Evolutionary conservation across 139 green algal genomes (phyloP), one percentile per base, ranked within the genome.

Genomic region (Edaphochlamys debaryana): DNA sequence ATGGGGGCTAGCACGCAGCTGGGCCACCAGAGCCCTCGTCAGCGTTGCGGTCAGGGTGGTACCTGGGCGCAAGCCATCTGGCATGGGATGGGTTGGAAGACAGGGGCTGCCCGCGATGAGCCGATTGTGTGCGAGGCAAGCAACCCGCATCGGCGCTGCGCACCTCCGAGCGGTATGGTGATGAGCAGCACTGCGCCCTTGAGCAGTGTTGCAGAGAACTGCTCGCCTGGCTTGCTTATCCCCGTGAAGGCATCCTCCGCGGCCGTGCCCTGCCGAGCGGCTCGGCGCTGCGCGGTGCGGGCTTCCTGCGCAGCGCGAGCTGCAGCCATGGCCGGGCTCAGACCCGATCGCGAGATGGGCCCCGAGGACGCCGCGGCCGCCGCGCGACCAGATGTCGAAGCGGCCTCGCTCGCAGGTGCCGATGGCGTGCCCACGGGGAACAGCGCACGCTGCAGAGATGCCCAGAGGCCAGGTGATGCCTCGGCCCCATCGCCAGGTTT

Each of bases 101-200:
- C n/a, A n/a, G n/a, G n/a, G n/a, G n/a, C n/a, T n/a, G n/a, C n/a
- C n/a, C n/a, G n/a, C n/a, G n/a, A n/a, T n/a, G n/a, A n/a, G n/a
- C n/a, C n/a, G n/a, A n/a, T n/a, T n/a, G n/a, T n/a, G n/a, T n/a
- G n/a, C n/a, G n/a, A n/a, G n/a, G n/a, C n/a, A n/a, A n/a, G n/a
- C n/a, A n/a, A n/a, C n/a, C n/a, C n/a, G n/a, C n/a, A n/a, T n/a
- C n/a, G n/a, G n/a, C n/a, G n/a, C n/a, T 42, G 70, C 29, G 63
- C 40, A 82, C 75, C 62, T 17, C 41, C 76, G 0, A 82, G 63
- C 32, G 76, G 76, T 6, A 82, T 34, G 1, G 76, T 82, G 41
- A 82, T 82, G 2, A 82, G 62, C 63, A 82, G 76, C 62, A 82
- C 76, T 3, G 76, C 76, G 0, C 29, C 76, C 45, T 82, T 82